phyloP scores from a whole-genome alignment of 805 yeast species.

The Diddensiella santjacobensis region DNA sequence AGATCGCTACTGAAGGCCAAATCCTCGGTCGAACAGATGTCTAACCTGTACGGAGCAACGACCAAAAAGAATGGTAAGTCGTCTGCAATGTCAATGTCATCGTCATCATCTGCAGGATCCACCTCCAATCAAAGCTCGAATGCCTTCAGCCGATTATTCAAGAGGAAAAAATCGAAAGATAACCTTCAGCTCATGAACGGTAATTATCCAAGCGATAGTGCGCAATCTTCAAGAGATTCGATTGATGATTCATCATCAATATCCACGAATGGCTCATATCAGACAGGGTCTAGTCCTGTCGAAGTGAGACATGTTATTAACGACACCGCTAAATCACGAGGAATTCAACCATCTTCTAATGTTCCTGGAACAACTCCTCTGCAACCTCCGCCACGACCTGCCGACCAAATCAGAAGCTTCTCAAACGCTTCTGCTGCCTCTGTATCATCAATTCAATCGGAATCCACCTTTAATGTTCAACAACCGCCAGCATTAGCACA shows the following conservation, averaged over 20 bases:
- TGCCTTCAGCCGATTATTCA: constrained; percentile 20
- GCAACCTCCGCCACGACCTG: background rate
- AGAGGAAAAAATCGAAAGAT: constrained; percentile 16
- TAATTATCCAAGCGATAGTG: background rate
- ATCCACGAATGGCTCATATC: constrained; percentile 5
- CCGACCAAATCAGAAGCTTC: background rate
- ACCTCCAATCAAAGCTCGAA: constrained; percentile 3
- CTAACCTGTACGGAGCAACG: constrained; percentile 2
- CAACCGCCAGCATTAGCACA: background rate
- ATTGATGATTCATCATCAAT: constrained; percentile 8
- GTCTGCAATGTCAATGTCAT: constrained; percentile 6
- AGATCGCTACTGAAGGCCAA: constrained; percentile 22
- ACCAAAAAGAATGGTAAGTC: constrained; percentile 8
- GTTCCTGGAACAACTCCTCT: background rate
- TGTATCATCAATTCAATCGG: constrained; percentile 18
- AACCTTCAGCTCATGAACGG: background rate
- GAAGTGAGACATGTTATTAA: background rate
- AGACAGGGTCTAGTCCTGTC: background rate
- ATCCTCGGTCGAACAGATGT: constrained; percentile 23
- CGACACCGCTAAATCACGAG: background rate
- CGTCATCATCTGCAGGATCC: constrained; percentile 6
- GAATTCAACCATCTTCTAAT: background rate
- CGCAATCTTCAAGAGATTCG: constrained; percentile 12
- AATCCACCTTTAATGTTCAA: constrained; percentile 7
- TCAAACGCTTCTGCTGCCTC: constrained; percentile 6